A percentile compares a stretch with the other conserved stretches of the same genome.
phyloP scores from a whole-genome alignment of 257 asterid genomes.

The Parsonsia alboflavescens region DNA sequence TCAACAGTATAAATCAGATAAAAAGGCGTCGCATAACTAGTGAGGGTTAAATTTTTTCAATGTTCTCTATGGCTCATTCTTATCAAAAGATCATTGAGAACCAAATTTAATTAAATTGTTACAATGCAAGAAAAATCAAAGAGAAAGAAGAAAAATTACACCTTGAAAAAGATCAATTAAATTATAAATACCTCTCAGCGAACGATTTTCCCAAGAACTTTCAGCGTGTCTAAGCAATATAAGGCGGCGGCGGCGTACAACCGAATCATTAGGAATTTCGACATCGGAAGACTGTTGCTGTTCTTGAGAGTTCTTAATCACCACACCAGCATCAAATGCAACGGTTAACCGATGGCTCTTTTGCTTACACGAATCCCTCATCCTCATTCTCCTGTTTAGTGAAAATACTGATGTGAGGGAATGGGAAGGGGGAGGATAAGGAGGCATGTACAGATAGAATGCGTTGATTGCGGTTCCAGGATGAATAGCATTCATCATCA shows the following conservation, averaged over 20 bases:
- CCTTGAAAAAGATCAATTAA: not conserved
- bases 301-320: slow-evolving; percentile 34
- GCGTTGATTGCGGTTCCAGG: not conserved
- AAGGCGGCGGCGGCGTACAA: slow-evolving; percentile 62
- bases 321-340: slow-evolving; percentile 15
- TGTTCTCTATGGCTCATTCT: not conserved
- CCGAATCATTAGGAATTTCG: slow-evolving; percentile 32
- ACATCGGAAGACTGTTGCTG: slow-evolving; percentile 26
- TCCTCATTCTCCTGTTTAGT: not conserved
- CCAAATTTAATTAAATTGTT: too few relatives aligned
- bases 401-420: not conserved
- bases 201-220: slow-evolving; percentile 61
- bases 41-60: not conserved
- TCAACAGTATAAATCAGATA: not conserved
- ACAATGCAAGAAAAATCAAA: not conserved
- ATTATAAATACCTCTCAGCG: slow-evolving; percentile 45
- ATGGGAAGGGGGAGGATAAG: not conserved
- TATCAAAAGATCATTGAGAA: not conserved
- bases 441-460: not conserved
- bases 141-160: not conserved
- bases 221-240: slow-evolving; percentile 76
- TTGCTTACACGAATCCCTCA: not conserved
- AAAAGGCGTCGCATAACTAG: not conserved
- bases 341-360: slow-evolving; percentile 1
- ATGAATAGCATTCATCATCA: not conserved